Evolutionary conservation across 768 basidiomycete genomes (phyloP), one percentile per base, ranked within the genome.

Genomic region (Tylopilus intermedius): DNA sequence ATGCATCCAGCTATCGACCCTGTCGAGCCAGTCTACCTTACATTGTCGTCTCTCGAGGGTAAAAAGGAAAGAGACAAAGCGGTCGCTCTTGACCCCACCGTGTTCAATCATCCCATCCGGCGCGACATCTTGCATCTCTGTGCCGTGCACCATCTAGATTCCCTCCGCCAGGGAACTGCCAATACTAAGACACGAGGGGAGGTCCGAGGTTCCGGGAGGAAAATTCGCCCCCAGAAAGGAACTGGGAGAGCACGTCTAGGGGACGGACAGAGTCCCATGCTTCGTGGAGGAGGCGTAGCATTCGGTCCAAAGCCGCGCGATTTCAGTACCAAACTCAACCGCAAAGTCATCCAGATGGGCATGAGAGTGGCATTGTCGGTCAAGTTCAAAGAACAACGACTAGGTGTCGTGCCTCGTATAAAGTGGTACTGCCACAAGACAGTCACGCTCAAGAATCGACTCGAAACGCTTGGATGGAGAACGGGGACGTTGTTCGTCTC

Each of bases 91-190:
- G 80, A 90, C 64, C 82, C 87, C 2, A 77, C 80, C n/a, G 86
- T 98, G 29, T 99, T 98, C 72, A 77, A 81, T 55, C 85, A 91
- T 60, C 91, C 94, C 38, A 82, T 94, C 41, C 89, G 95, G 46
- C 82, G 84, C 21, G 94, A 97, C 68, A 89, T 99, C 57, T 81
- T 98, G 3, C 94, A 98, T 68, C 79, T 92, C 42, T 95, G 94
- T 65, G 86, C 94, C 32, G 81, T 88, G 6, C 90, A 95, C 62
- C 80, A 96, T 66, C 83, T 87, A 38, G 91, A 96, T 63, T 80
- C 84, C 18, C 78, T 94, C 14, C 85, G 95, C n/a, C 88, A 93
- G 74, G 95, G 95, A 27, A 87, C 89, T 11, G 93, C 91, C 22
- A 86, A 77, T 57, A 96, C 93, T 15, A 97, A 96, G 72, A 92